A percentile compares a stretch with the other conserved stretches of the same genome.
Conservation (phyloP, 148 eudicot species). For the Polygonum maritimum region DNA sequence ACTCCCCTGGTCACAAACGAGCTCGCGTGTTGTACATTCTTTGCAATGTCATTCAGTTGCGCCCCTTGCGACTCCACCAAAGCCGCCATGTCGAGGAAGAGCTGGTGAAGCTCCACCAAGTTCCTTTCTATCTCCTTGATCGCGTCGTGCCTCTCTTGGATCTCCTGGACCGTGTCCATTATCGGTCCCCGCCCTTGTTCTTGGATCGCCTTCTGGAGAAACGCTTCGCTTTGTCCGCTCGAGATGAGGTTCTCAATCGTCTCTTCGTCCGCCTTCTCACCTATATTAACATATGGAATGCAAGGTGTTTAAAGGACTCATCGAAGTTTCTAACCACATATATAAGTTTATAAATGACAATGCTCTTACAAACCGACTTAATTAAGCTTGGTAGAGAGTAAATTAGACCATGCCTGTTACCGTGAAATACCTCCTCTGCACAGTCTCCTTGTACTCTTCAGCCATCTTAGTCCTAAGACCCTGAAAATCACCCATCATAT, state of each 20-base stretch:
- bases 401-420: conserved; percentile 23
- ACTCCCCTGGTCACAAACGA: conserved; percentile 57
- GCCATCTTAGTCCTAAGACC: conserved; percentile 46
- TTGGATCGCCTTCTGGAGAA: conserved; percentile 72
- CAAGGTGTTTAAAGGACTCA: neutral
- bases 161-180: conserved; percentile 71
- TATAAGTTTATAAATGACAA: too few species aligned
- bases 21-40: conserved; percentile 55
- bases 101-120: conserved; percentile 60
- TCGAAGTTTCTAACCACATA: too few species aligned
- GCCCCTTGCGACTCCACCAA: conserved; percentile 79
- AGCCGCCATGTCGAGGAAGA: conserved; percentile 78
- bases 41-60: conserved; percentile 63
- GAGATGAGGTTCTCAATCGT: conserved; percentile 55
- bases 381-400: neutral
- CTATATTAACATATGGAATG: conserved; percentile 10
- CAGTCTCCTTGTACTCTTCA: conserved; percentile 64
- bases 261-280: conserved; percentile 61
- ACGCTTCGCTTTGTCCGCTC: conserved; percentile 58
- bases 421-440: conserved; percentile 60
- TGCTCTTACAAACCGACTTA: too few species aligned
- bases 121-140: conserved; percentile 70
- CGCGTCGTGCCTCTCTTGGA: conserved; percentile 67
- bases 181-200: conserved; percentile 74
- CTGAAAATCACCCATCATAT: conserved; percentile 68